Evolutionary conservation across 805 yeast genomes (phyloP).

Genomic region (Starmerella roubikii): DNA sequence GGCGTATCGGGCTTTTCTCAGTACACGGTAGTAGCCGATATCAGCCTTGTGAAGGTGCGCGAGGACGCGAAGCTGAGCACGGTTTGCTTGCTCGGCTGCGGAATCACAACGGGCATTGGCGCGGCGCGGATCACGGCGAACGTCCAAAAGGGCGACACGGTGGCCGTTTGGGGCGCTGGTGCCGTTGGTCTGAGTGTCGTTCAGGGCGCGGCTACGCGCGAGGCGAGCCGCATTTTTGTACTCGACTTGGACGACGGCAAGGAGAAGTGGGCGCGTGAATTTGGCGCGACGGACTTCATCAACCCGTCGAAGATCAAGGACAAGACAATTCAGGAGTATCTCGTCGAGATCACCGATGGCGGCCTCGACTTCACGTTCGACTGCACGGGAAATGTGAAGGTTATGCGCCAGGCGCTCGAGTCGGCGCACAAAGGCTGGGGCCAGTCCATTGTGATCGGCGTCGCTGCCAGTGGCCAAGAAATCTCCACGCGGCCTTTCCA

Average conservation of each 20-base stretch:
- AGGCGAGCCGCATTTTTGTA: constrained; percentile 66
- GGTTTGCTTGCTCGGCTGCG: constrained; percentile 91
- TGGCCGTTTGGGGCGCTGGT: constrained; percentile 96
- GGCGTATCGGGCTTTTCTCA: constrained; percentile 96
- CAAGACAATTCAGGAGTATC: constrained; percentile 55
- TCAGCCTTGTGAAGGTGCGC: constrained; percentile 85
- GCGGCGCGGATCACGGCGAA: constrained; percentile 91
- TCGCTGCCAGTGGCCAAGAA: constrained; percentile 97
- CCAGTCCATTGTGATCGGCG: constrained; percentile 86
- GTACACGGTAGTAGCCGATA: constrained; percentile 96
- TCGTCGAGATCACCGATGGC: constrained; percentile 82
- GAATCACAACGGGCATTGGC: constrained; percentile 97
- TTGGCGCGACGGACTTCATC: constrained; percentile 92
- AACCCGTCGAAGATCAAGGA: constrained; percentile 55
- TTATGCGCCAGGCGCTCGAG: constrained; percentile 93
- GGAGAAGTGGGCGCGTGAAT: constrained; percentile 70
- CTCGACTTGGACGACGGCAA: constrained; percentile 78
- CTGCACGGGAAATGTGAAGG: constrained; percentile 92
- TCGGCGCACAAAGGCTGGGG: constrained; percentile 99
- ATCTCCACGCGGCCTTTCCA: constrained; percentile 97
- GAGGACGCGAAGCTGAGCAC: constrained; percentile 71
- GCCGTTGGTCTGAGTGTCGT: constrained; percentile 93
- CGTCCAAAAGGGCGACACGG: constrained; percentile 80
- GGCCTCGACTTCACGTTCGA: constrained; percentile 94
- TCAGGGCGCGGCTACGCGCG: constrained; percentile 80